Evolutionary conservation across 352 stramenopile species (phyloP), one percentile per base, ranked within the genome.

Genomic region (Pythium graminicola): DNA sequence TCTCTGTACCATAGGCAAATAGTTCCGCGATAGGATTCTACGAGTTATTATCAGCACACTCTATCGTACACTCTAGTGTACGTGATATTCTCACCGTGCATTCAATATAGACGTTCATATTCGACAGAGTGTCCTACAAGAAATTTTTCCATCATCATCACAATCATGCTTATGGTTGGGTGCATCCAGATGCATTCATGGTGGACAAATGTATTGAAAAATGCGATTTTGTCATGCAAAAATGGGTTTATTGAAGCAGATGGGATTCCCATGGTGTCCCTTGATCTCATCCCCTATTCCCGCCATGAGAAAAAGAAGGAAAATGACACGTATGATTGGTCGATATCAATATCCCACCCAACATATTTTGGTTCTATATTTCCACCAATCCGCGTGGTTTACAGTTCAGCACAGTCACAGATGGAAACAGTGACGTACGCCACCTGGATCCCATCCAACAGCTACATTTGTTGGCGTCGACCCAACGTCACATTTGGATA

Each of bases 371-470:
- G 27, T 14, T 16, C 16, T 22, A 22, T 10, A 44, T 26, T 44
- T 50, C 19, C 6, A 6, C 49, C 49, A 56, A 56, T 56, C 26
- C 20, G n/a, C 17, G 19, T 1, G 3, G 2, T 19, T 23, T 40
- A 19, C 29, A 48, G 36, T 56, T 39, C 49, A 56, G 49, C 41
- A 39, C 50, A 57, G 50, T 57, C 39, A 50, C 50, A 57, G 48
- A 27, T 24, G 39, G 32, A 43, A 39, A 48, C 39, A 57, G 50
- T 57, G 50, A 57, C 50, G 43, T 57, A 57, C 50, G 29, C 50
- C 36, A 32, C 19, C 16, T 27, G 28, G 17, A 10, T 45, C 17
- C 8, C 6, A 47, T 24, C 23, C 16, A 40, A 1, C 22, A 6
- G 20, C 8, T 33, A 20, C 13, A 45, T 45, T 32, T 24, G 7